Percentiles rank a stretch among this genome's conserved stretches.
phyloP scores from a whole-genome alignment of 129 eudicot genomes.

The Escallonia herrerae region DNA sequence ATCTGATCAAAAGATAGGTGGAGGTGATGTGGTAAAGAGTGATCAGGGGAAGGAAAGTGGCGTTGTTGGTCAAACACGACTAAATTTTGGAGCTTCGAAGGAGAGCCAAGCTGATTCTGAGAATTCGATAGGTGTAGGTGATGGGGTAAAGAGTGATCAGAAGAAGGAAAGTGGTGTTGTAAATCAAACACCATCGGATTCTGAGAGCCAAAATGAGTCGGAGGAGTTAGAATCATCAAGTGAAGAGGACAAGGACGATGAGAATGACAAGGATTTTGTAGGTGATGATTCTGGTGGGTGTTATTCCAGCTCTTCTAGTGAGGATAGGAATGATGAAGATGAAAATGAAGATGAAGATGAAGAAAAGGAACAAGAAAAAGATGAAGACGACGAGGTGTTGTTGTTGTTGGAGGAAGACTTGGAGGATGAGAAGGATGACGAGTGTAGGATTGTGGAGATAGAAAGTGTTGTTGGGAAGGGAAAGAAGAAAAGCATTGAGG shows the following conservation, averaged over 20 bases:
- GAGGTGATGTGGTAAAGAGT: not conserved
- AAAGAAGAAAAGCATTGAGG: not conserved
- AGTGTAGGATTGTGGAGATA: constrained; percentile 7
- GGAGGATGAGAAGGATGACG: constrained; percentile 3
- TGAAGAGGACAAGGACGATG: constrained; percentile 14
- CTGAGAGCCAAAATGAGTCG: constrained; percentile 1
- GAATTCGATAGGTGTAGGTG: too few relatives aligned
- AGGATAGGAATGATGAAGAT: constrained; percentile 9
- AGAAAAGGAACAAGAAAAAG: not conserved
- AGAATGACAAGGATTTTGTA: constrained; percentile 9
- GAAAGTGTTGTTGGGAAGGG: not conserved
- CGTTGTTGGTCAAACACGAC: not conserved
- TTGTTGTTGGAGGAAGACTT: too few relatives aligned
- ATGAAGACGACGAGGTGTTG: not conserved
- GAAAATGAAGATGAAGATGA: not conserved
- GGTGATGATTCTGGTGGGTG: not conserved
- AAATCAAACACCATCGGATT: too few relatives aligned
- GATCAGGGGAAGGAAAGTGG: constrained; percentile 18
- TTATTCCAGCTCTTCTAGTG: constrained; percentile 21
- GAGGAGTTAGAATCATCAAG: constrained; percentile 9
- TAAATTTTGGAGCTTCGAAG: not conserved
- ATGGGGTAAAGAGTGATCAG: too few relatives aligned
- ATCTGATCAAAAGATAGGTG: not conserved
- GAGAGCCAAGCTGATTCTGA: constrained; percentile 13
- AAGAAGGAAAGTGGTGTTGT: too few relatives aligned